A percentile compares a stretch with the other conserved stretches of the same genome.
Evolutionary conservation across 2,329 filamentous ascomycete genomes (phyloP).

Genomic region (Amylocarpus encephaloides): DNA sequence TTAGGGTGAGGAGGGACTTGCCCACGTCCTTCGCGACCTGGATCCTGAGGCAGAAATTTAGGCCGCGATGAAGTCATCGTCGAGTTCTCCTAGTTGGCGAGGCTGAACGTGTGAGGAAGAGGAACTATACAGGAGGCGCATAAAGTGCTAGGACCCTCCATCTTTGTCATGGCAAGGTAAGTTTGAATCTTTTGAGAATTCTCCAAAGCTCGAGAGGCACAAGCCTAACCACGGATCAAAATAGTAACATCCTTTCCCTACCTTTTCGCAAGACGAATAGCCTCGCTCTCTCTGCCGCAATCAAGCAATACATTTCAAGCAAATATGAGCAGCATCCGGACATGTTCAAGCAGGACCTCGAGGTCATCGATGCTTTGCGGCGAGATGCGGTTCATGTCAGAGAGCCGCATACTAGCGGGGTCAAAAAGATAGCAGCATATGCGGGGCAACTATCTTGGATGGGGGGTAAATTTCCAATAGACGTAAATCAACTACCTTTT

Average conservation of each 20-base stretch:
- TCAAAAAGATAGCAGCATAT: constrained; percentile 84
- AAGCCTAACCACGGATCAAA: constrained; percentile 3
- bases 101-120: background rate
- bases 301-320: constrained; percentile 90
- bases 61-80: constrained; percentile 11
- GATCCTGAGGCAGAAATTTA: background rate
- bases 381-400: constrained; percentile 81
- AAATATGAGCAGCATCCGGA: constrained; percentile 99
- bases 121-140: background rate
- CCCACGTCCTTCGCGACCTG: no score
- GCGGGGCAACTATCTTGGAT: constrained; percentile 91
- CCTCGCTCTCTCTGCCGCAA: constrained; percentile 71
- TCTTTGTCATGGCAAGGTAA: constrained; percentile 5
- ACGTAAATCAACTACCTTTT: constrained; percentile 46
- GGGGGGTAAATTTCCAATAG: constrained; percentile 90
- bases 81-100: background rate
- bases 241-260: constrained; percentile 31
- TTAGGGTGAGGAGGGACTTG: no score
- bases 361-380: constrained; percentile 76
- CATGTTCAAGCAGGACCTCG: constrained; percentile 87
- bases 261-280: constrained; percentile 83
- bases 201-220: background rate
- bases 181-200: background rate
- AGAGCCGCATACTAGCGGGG: constrained; percentile 80
- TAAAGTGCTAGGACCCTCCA: background rate